A percentile compares a stretch with the other conserved stretches of the same genome.
These are phyloP conservation scores for Penicillium italicum DNA, from an alignment of 2,329 filamentous ascomycete species.

Conservation along the genomic window DNA sequence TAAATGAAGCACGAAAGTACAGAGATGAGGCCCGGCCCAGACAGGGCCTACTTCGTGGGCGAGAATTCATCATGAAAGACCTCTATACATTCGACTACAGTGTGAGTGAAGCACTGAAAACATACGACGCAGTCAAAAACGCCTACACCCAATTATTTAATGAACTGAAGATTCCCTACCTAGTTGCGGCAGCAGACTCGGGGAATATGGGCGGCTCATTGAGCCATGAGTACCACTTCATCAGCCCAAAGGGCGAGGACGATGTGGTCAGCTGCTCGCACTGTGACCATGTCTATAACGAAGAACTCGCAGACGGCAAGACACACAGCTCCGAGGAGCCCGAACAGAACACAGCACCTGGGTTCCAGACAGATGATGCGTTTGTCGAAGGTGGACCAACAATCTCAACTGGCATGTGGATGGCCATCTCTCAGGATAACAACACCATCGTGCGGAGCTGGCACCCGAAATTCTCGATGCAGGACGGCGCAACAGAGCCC, in stretches of 20 bases:
- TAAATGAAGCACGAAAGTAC: conserved; percentile 72
- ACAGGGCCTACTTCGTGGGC: conserved; percentile 78
- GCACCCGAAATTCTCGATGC: conserved; percentile 52
- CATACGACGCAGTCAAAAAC: conserved; percentile 69
- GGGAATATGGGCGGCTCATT: conserved; percentile 93
- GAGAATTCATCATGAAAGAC: conserved; percentile 98
- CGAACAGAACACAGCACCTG: conserved; percentile 8
- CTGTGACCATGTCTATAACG: conserved; percentile 78
- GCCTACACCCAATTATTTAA: conserved; percentile 76
- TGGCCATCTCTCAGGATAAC: conserved; percentile 53
- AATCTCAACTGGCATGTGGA: conserved; percentile 41
- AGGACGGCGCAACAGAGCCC: conserved; percentile 29
- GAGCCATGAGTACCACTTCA: conserved; percentile 92
- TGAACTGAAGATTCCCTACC: conserved; percentile 75
- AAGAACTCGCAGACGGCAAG: conserved; percentile 67
- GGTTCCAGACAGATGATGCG: conserved; percentile 25
- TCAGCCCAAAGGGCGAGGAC: conserved; percentile 77
- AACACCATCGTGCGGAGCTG: conserved; percentile 67
- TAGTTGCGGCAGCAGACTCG: conserved; percentile 85
- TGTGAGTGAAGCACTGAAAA: conserved; percentile 65
- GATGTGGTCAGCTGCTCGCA: conserved; percentile 69
- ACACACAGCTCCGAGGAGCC: conserved; percentile 16
- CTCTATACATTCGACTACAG: conserved; percentile 88
- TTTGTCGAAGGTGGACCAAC: conserved; percentile 24
- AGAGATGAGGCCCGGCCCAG: conserved; percentile 86